A percentile compares a stretch with the other conserved stretches of the same genome.
These are phyloP conservation scores for Acanthamoeba rhysodes DNA, from an alignment of 208 protist genomes.

Conservation along the genomic window DNA sequence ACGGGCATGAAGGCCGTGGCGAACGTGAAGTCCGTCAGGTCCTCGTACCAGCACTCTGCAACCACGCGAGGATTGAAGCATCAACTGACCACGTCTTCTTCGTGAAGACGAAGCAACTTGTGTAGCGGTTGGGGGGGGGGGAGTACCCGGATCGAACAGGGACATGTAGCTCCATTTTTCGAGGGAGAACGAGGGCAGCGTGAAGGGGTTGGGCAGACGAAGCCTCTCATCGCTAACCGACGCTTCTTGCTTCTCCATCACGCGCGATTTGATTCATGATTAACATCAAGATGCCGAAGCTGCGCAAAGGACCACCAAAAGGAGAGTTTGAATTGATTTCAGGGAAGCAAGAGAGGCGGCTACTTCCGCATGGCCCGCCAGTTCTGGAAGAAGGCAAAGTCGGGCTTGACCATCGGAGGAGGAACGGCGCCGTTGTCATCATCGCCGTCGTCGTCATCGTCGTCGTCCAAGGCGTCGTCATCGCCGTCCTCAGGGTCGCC, in stretches of 20 bases:
- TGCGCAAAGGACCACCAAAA: no score
- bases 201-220: conserved; percentile 34
- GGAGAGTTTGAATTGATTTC: no score
- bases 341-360: no score
- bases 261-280: no score
- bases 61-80: not conserved
- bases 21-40: conserved; percentile 56
- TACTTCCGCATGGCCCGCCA: conserved; percentile 38
- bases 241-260: not conserved
- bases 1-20: conserved; percentile 46
- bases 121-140: no score
- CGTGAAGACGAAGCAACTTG: no score
- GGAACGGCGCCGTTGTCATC: not conserved
- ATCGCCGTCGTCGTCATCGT: conserved; percentile 1
- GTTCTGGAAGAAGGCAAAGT: conserved; percentile 57
- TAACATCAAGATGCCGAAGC: no score
- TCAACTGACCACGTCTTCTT: no score
- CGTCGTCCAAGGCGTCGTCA: not conserved
- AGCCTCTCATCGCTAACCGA: not conserved
- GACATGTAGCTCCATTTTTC: conserved; percentile 74
- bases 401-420: not conserved
- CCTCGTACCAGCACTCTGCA: conserved; percentile 63
- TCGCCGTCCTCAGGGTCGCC: not conserved
- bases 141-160: conserved; percentile 2
- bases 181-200: conserved; percentile 27